A percentile compares a stretch with the other conserved stretches of the same genome.
phyloP scores from a whole-genome alignment of 768 basidiomycete species.

The Porphyrellus cyaneotinctus region DNA sequence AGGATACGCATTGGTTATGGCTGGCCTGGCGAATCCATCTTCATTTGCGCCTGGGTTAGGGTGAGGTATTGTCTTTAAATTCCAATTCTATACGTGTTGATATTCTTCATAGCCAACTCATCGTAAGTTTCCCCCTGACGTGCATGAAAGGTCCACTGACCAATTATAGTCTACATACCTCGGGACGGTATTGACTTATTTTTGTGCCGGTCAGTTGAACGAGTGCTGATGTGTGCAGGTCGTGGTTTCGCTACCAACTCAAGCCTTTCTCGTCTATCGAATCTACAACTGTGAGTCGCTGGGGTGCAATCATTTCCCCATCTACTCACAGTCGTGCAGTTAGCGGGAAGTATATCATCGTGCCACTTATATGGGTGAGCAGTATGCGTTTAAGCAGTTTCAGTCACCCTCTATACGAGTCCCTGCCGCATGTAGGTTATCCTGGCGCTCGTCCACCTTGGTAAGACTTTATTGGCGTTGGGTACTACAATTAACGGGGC shows the following conservation, averaged over 20 bases:
- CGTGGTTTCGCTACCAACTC: background rate
- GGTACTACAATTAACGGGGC: background rate
- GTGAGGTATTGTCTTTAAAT: background rate
- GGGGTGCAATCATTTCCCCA: background rate
- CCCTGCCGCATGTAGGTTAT: background rate
- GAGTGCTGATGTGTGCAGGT: conserved; percentile 1
- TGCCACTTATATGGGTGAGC: background rate
- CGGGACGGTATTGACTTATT: background rate
- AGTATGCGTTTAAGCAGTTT: background rate
- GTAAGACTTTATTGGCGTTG: background rate
- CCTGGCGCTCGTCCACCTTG: background rate
- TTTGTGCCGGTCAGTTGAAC: background rate
- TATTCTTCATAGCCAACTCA: background rate
- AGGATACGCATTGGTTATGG: conserved; percentile 5
- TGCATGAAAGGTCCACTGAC: background rate
- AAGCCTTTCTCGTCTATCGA: conserved; percentile 14
- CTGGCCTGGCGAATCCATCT: background rate
- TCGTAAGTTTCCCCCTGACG: background rate
- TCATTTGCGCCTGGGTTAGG: background rate
- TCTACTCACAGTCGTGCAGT: background rate
- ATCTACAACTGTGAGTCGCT: conserved; percentile 8
- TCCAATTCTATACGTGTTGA: too few relatives aligned
- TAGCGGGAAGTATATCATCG: background rate
- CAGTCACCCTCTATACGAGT: background rate
- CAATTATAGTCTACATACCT: conserved; percentile 1